Percentiles rank a stretch among this genome's conserved stretches.
Evolutionary conservation across 192 early-diverging fungal species (phyloP).

Genomic region (Coemansia sp.): DNA sequence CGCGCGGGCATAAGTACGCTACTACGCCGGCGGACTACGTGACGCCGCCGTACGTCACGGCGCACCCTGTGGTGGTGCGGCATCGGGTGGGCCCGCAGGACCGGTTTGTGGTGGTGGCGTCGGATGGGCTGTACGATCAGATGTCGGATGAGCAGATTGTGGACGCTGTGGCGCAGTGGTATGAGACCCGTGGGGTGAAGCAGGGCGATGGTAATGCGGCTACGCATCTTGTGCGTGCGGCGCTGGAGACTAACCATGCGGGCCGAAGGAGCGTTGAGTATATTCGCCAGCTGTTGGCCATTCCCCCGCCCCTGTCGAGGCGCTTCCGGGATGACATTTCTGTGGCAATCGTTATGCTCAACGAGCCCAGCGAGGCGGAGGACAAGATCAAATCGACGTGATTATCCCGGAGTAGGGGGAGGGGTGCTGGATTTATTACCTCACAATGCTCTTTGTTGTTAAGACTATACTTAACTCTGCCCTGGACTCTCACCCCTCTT

Average conservation of each 20-base stretch:
- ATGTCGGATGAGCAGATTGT: constrained; percentile 63
- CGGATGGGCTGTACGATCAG: constrained; percentile 82
- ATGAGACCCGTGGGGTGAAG: too few species aligned
- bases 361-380: constrained; percentile 20
- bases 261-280: constrained; percentile 61
- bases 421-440: not conserved
- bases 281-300: constrained; percentile 60
- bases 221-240: constrained; percentile 54
- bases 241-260: constrained; percentile 42
- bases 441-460: too few species aligned
- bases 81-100: constrained; percentile 61
- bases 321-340: constrained; percentile 83
- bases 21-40: constrained; percentile 52
- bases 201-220: constrained; percentile 16
- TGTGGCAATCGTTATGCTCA: constrained; percentile 57
- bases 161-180: constrained; percentile 41
- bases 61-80: constrained; percentile 65
- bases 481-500: too few species aligned
- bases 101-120: constrained; percentile 73
- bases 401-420: not conserved
- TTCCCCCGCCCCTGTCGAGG: constrained; percentile 65
- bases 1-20: constrained; percentile 42
- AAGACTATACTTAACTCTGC: too few species aligned
- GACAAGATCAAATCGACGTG: not conserved
- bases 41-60: constrained; percentile 75